Base-by-base conservation (phyloP, 1,139 yeast species). In the Nematodospora anomalae region DNA sequence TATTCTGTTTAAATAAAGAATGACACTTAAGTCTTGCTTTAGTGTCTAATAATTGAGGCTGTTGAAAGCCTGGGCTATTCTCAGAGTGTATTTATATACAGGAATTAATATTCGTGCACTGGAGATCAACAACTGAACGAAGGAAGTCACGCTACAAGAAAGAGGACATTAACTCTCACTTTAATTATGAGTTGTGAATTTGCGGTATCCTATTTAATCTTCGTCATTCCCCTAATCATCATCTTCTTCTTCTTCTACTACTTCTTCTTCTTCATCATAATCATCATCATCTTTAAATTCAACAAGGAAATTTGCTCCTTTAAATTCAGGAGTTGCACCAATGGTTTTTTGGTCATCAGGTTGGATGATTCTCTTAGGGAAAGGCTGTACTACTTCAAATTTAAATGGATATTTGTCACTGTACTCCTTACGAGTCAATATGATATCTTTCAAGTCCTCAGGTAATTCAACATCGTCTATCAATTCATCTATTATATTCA, bases 371-470 rank as follows among this genome's bases (percentile, higher is more conserved):
- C 58, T 60, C 43, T 64, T 67, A 12, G 76, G 76, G 40, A 65
- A 65, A 14, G 76, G 76, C 44, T 69, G 74, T 28, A 69, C 52
- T 13, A 71, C 46, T 40, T 70, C 74, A 43, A 70, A 70, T 23
- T 52, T 46, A 43, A 68, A 67, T 6, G 55, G 52, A 40, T 55
- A 63, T 28, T 47, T 42, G 5, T 44, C 46, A 16, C 43, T 46
- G 44, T 57, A 68, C 14, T 55, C 59, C 10, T 47, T 47, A 7
- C 42, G 12, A 6, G 46, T 38, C n/a, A 44, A 18, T 12, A 30
- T 28, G 5, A 43, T 35, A 10, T 47, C 41, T 27, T 39, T 33
- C 6, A 35, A 15, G 2, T 37, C 37, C 4, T 42, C 46, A 3
- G 38, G 37, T 3, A 43, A 13, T n/a, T 39, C 39, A 10, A 44